Base-by-base conservation (phyloP, 2,329 filamentous ascomycete species). In the Thielaviopsis ethacetica region DNA sequence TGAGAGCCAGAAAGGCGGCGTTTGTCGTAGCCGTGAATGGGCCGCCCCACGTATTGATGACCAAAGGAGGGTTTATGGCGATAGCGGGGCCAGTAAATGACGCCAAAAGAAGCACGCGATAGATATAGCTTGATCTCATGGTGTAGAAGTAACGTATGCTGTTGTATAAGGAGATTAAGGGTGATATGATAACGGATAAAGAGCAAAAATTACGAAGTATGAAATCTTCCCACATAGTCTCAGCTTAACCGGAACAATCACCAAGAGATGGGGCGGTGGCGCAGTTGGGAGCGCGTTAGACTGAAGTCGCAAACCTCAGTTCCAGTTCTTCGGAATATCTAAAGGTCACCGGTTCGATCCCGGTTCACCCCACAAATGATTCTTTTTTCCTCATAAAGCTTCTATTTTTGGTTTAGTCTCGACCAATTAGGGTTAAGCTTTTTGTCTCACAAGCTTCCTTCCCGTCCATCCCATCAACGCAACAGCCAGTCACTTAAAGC, bases 31-130 rank as follows among this genome's bases (percentile, higher is more conserved):
- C 71, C 2, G 71, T 75, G 64, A 80, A 80, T 22, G 74, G 67
- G 0, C 76, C 77, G 51, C 73, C 73, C 77, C 77, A 80, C 6
- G 77, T 80, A 66, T 79, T 80, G 63, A 80, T 72, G 13, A 76
- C 71, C 62, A 80, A 68, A 2, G 77, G 77, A 5, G 77, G 66
- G 5, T 47, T 38, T 5, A 27, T 27, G 17, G 21, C 10, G 9
- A 21, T 5, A 15, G 12, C 19, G 13, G 19, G 13, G 3, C 30
- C 10, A 21, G 34, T 3, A 4, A 50, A 19, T 3, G 10, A 12
- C 26, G 19, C 15, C 15, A 49, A 19, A 2, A 30, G 17, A 4
- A 56, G 44, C 24, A 50, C 15, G 9, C 10, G 4, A 24, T 21
- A 24, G 1, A 56, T 15, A 26, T 34, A 26, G 22, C 0, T 17